Percentiles rank a stretch among this genome's conserved stretches.
Conservation (phyloP, 805 yeast species). For the Lachancea sp. region DNA sequence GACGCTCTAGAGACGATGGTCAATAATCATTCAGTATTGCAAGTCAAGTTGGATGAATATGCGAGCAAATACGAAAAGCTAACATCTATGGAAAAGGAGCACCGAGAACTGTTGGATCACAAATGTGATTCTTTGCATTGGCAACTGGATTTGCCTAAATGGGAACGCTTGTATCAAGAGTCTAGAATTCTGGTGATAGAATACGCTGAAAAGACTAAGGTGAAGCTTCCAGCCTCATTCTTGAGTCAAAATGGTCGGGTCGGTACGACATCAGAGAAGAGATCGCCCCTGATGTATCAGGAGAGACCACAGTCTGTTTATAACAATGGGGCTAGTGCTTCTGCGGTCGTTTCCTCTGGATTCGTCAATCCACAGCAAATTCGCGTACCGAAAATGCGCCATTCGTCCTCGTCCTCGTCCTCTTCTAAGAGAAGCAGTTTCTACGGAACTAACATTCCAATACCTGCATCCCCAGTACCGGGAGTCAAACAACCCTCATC, state of each 20-base stretch:
- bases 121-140: slow-evolving; percentile 10
- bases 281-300: background rate
- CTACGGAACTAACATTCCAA: slow-evolving; percentile 16
- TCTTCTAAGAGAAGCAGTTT: slow-evolving; percentile 22
- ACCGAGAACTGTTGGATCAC: slow-evolving; percentile 9
- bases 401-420: slow-evolving; percentile 7
- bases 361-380: slow-evolving; percentile 6
- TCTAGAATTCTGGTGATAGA: slow-evolving; percentile 15
- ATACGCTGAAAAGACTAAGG: slow-evolving; percentile 17
- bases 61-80: slow-evolving; percentile 10
- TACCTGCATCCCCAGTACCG: slow-evolving; percentile 9
- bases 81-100: slow-evolving; percentile 11
- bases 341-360: background rate
- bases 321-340: background rate
- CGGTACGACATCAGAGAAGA: background rate
- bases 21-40: slow-evolving; percentile 4
- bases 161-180: slow-evolving; percentile 17
- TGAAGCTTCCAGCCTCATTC: slow-evolving; percentile 2
- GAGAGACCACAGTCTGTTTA: background rate
- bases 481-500: slow-evolving; percentile 6
- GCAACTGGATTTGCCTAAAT: slow-evolving; percentile 15
- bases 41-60: slow-evolving; percentile 5
- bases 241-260: slow-evolving; percentile 4
- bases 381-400: slow-evolving; percentile 9
- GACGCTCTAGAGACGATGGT: slow-evolving; percentile 1